phyloP scores from a whole-genome alignment of 164 flowering plant genomes.

The Dillenia turbinata region DNA sequence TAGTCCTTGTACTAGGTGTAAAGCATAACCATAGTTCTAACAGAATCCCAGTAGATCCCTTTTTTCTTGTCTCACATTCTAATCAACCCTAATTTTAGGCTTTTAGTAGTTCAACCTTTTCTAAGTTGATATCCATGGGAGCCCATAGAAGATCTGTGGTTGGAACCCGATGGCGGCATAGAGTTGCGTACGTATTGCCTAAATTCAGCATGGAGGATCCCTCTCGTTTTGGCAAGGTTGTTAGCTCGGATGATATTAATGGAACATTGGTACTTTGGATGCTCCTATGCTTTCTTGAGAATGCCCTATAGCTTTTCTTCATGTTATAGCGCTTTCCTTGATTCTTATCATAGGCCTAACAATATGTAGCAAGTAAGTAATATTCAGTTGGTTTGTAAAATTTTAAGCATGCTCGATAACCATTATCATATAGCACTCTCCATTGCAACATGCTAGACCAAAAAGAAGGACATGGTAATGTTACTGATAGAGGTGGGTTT shows the following conservation, averaged over 20 bases:
- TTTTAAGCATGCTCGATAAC: too few species aligned
- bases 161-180: too few species aligned
- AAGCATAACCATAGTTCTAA: not conserved
- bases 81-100: not conserved
- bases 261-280: conserved; percentile 9
- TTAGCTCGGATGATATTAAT: not conserved
- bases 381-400: too few species aligned
- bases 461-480: not conserved
- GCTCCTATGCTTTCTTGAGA: conserved; percentile 12
- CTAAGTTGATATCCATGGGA: not conserved
- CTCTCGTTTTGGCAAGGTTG: too few species aligned
- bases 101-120: not conserved
- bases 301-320: too few species aligned
- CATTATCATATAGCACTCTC: too few species aligned
- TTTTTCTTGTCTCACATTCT: not conserved
- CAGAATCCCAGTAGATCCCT: not conserved
- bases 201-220: too few species aligned
- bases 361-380: conserved; percentile 32
- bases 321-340: not conserved
- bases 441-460: not conserved
- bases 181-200: too few species aligned
- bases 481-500: too few species aligned
- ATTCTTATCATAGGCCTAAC: conserved; percentile 38
- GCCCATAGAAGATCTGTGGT: not conserved
- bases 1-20: conserved; percentile 17